Percentiles rank a stretch among this genome's conserved stretches.
Conservation (phyloP, 768 basidiomycete species). For the Leccinum uliginosum region DNA sequence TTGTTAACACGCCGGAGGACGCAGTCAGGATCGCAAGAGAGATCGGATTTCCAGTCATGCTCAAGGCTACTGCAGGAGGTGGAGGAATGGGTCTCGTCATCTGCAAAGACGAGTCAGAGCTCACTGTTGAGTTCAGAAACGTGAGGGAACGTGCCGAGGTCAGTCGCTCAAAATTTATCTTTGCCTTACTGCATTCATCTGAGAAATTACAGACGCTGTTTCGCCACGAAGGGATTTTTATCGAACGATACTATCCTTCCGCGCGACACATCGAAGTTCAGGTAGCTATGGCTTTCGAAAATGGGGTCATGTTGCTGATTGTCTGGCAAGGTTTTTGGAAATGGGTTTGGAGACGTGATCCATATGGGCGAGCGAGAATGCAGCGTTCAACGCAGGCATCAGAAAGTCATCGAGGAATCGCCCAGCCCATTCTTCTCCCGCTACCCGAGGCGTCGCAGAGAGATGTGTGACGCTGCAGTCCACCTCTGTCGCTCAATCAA, state of each 20-base stretch:
- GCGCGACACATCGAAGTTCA: slow-evolving; percentile 67
- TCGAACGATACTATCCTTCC: slow-evolving; percentile 54
- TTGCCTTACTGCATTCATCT: not conserved
- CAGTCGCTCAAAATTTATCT: slow-evolving; percentile 3
- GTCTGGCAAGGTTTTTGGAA: slow-evolving; percentile 55
- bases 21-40: slow-evolving; percentile 36
- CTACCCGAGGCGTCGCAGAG: slow-evolving; percentile 40
- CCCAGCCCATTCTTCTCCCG: slow-evolving; percentile 53
- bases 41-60: slow-evolving; percentile 58
- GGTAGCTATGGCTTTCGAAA: slow-evolving; percentile 27
- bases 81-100: slow-evolving; percentile 66
- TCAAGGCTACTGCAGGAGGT: slow-evolving; percentile 67
- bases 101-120: slow-evolving; percentile 40
- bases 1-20: slow-evolving; percentile 39
- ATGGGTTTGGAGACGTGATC: slow-evolving; percentile 53
- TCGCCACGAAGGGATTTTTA: slow-evolving; percentile 45
- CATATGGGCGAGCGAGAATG: slow-evolving; percentile 72
- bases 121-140: slow-evolving; percentile 33
- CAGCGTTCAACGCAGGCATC: slow-evolving; percentile 63
- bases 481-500: slow-evolving; percentile 43
- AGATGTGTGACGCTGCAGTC: slow-evolving; percentile 53
- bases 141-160: slow-evolving; percentile 46
- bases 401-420: slow-evolving; percentile 71
- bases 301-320: not conserved
- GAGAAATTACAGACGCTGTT: slow-evolving; percentile 40